Evolutionary conservation across 208 protist genomes (phyloP), one percentile per base, ranked within the genome.

Genomic region (Crithidia acanthocephali): DNA sequence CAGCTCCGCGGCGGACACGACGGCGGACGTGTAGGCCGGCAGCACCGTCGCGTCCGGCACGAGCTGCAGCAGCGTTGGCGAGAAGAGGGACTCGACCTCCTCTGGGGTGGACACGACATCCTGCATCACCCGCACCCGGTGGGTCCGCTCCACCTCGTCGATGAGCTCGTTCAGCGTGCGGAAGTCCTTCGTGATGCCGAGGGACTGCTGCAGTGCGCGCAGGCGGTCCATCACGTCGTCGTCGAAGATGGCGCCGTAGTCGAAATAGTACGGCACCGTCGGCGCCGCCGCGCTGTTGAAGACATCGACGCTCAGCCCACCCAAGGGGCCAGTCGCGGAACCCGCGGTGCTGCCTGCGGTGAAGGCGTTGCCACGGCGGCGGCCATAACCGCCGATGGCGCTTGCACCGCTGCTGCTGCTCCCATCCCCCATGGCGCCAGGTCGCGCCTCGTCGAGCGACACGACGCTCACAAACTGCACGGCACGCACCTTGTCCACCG

Each of bases 11-110:
- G 87, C 81, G 5, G 86, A 86, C 66, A 93, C 77, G 7, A 92
- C 72, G 9, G 87, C 64, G 7, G 84, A 75, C 20, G 77, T 82
- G 80, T 91, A 93, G 25, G 90, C 52, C 9, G 87, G 90, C 53
- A 95, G 75, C 64, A 89, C 74, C 23, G 87, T 95, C 13, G 90
- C 82, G 60, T 95, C 90, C 11, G 90, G 90, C 48, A 95, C 84
- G 20, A 95, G 83, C 63, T 93, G 90, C 68, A 92, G 77, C 50
- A 95, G 75, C 44, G 90, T 95, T 0, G 90, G 83, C 25, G 90
- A 92, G 67, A 95, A 79, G 30, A 95, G 76, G 6, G 85, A 77
- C 79, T 92, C 87, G 0, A 95, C 65, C 60, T 95, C 90, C 28
- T 89, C 87, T 23, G 83, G 80, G 5, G 90, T 84, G 32, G 85